Evolutionary conservation across 352 stramenopile species (phyloP).

Genomic region (Phytophthora melonis): DNA sequence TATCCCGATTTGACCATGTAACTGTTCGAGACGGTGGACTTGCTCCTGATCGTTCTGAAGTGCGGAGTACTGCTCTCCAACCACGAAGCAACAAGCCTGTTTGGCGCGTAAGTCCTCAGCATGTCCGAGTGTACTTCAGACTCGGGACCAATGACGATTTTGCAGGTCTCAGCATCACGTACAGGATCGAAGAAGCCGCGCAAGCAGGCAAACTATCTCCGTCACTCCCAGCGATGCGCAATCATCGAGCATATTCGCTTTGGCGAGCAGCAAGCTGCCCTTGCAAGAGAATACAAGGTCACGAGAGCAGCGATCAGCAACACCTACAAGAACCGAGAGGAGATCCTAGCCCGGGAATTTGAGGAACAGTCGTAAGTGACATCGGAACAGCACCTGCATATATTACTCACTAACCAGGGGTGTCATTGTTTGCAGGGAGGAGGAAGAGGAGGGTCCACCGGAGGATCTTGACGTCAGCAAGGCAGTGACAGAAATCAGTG

Average conservation of each 20-base stretch:
- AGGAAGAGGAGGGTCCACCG: not conserved
- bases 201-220: not conserved
- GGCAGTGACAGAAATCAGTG: not conserved
- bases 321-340: not conserved
- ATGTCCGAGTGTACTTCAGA: no score
- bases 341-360: not conserved
- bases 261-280: not conserved
- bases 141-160: no score
- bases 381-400: not conserved
- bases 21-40: no score
- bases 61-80: no score
- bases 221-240: not conserved
- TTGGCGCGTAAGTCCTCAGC: no score
- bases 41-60: no score
- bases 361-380: not conserved
- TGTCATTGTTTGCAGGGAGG: not conserved
- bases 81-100: no score
- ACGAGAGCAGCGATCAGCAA: not conserved
- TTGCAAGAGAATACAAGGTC: constrained; percentile 2
- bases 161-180: not conserved
- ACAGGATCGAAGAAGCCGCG: not conserved
- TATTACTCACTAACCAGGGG: not conserved
- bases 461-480: not conserved
- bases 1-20: no score
- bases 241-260: not conserved